Evolutionary conservation across 768 basidiomycete species (phyloP).

Genomic region (Boletellus ananas): DNA sequence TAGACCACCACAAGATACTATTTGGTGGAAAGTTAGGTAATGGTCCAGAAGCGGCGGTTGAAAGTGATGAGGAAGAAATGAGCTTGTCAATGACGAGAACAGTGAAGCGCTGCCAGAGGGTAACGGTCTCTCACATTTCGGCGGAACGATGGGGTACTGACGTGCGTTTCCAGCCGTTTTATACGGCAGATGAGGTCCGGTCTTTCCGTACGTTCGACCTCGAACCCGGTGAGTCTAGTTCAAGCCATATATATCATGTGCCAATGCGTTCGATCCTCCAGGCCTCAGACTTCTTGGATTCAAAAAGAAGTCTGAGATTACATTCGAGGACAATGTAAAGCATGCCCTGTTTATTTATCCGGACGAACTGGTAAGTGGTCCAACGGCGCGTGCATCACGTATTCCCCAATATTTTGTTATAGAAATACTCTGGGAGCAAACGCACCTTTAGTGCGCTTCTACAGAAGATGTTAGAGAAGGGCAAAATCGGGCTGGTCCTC

Average conservation of each 20-base stretch:
- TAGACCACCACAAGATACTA: constrained; percentile 23
- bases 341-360: constrained; percentile 92
- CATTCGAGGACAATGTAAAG: constrained; percentile 87
- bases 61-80: constrained; percentile 37
- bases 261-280: constrained; percentile 22
- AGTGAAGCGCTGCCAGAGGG: constrained; percentile 53
- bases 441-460: constrained; percentile 88
- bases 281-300: constrained; percentile 93
- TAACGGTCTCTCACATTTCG: constrained; percentile 21
- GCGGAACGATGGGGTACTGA: neutral
- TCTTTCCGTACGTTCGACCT: constrained; percentile 79
- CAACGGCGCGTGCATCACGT: neutral
- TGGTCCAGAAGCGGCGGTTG: constrained; percentile 27
- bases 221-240: constrained; percentile 55
- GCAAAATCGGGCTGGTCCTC: constrained; percentile 78
- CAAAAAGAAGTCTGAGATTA: constrained; percentile 64
- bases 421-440: constrained; percentile 87
- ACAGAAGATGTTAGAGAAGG: constrained; percentile 74
- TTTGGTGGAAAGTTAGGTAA: constrained; percentile 38
- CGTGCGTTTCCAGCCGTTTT: constrained; percentile 58
- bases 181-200: constrained; percentile 76
- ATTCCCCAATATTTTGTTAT: neutral
- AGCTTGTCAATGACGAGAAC: constrained; percentile 36
- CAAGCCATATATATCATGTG: neutral
- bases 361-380: constrained; percentile 67